phyloP scores from a whole-genome alignment of 2,329 filamentous ascomycete species.

The Metarhizium anisopliae region DNA sequence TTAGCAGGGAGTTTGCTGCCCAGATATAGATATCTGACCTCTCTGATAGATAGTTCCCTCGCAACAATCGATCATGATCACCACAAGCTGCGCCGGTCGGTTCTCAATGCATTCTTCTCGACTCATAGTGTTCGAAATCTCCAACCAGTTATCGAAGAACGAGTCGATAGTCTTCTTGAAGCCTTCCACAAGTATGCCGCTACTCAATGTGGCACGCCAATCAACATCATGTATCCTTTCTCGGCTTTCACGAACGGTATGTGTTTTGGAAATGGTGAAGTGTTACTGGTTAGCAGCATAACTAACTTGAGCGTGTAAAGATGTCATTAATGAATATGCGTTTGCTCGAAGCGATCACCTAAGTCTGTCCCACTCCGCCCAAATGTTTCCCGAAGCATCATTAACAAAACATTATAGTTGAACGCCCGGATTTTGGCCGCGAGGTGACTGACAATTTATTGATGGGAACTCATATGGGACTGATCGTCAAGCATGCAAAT shows the following conservation, averaged over 20 bases:
- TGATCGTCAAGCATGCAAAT: conserved; percentile 26
- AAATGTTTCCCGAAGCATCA: background rate
- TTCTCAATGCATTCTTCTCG: conserved; percentile 28
- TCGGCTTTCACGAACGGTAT: conserved; percentile 29
- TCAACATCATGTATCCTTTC: conserved; percentile 28
- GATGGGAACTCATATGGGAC: conserved; percentile 28
- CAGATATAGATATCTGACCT: background rate
- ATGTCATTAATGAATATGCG: conserved; percentile 31
- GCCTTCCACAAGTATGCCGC: conserved; percentile 20
- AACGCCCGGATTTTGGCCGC: conserved; percentile 24
- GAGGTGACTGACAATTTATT: conserved; percentile 26
- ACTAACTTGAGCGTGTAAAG: conserved; percentile 8
- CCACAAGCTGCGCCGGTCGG: conserved; percentile 23
- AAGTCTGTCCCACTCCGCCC: conserved; percentile 10
- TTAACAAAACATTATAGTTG: conserved; percentile 15
- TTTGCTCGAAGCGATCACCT: conserved; percentile 26
- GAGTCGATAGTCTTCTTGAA: conserved; percentile 23
- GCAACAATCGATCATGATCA: conserved; percentile 26
- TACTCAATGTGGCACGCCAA: conserved; percentile 15
- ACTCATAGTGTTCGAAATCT: conserved; percentile 27
- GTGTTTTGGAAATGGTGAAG: background rate
- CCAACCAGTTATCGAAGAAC: conserved; percentile 27
- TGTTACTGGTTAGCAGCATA: background rate
- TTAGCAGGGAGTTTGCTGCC: background rate
- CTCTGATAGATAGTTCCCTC: conserved; percentile 21